These are phyloP conservation scores for Psilocybe cubensis DNA, from an alignment of 768 basidiomycete species.

Conservation along the genomic window DNA sequence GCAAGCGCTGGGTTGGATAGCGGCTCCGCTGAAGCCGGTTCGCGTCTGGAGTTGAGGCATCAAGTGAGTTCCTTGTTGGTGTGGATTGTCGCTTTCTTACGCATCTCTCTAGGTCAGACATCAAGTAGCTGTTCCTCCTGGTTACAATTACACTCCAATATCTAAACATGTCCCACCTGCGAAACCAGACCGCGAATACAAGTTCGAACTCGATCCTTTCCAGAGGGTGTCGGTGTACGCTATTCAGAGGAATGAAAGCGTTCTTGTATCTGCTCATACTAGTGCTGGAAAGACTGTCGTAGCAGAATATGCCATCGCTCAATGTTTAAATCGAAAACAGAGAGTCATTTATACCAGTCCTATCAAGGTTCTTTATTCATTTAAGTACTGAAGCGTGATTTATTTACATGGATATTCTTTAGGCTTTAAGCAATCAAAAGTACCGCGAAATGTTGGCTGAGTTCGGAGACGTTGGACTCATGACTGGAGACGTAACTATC, in stretches of 20 bases:
- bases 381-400: conserved; percentile 16
- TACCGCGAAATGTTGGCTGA: conserved; percentile 97
- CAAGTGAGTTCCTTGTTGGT: conserved; percentile 51
- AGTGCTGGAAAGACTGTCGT: conserved; percentile 99
- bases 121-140: conserved; percentile 94
- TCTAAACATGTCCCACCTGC: conserved; percentile 88
- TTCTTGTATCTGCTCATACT: conserved; percentile 97
- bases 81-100: background rate
- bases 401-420: conserved; percentile 27
- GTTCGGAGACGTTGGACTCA: conserved; percentile 97
- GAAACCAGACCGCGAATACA: conserved; percentile 92
- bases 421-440: conserved; percentile 99
- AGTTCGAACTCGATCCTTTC: conserved; percentile 97
- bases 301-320: conserved; percentile 98
- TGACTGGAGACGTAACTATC: conserved; percentile 99
- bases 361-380: conserved; percentile 82
- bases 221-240: conserved; percentile 93
- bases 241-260: conserved; percentile 96
- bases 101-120: conserved; percentile 76
- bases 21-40: conserved; percentile 53
- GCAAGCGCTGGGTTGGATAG: conserved; percentile 88
- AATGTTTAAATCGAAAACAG: conserved; percentile 91
- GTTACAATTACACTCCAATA: conserved; percentile 90
- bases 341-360: conserved; percentile 99
- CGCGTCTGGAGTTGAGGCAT: conserved; percentile 77